Evolutionary conservation across 768 basidiomycete genomes (phyloP).

Genomic region (Tylopilus intermedius): DNA sequence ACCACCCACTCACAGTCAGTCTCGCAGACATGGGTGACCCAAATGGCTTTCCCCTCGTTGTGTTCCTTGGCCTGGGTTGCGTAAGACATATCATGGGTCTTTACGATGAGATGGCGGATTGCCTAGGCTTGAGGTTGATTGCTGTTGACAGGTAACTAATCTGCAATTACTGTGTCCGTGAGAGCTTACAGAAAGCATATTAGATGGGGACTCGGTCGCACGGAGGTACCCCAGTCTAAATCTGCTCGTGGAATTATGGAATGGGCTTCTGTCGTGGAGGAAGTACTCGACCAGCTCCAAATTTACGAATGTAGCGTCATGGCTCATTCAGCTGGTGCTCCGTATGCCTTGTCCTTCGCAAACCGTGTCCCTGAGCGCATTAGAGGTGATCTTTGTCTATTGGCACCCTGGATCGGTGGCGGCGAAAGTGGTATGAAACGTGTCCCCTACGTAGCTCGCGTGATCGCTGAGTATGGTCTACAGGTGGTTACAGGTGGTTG

Average conservation of each 20-base stretch:
- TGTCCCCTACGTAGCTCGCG: not conserved
- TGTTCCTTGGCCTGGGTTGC: constrained; percentile 91
- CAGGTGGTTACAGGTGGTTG: constrained; percentile 91
- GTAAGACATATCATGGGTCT: constrained; percentile 93
- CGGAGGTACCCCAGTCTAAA: constrained; percentile 60
- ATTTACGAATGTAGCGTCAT: constrained; percentile 82
- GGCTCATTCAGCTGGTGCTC: constrained; percentile 94
- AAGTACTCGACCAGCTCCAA: constrained; percentile 76
- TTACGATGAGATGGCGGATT: constrained; percentile 94
- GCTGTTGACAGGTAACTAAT: constrained; percentile 78
- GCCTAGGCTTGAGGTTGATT: constrained; percentile 80
- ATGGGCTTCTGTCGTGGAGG: constrained; percentile 88
- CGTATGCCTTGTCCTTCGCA: constrained; percentile 87
- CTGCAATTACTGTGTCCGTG: not conserved
- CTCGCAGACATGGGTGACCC: constrained; percentile 88
- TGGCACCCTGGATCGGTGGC: constrained; percentile 96
- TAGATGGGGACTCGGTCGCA: constrained; percentile 92
- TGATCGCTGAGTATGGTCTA: constrained; percentile 12
- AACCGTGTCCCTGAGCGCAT: constrained; percentile 71
- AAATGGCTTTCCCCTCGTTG: constrained; percentile 80
- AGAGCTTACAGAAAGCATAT: constrained; percentile 11
- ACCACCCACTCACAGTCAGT: constrained; percentile 76
- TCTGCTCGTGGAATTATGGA: constrained; percentile 76
- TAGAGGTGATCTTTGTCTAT: constrained; percentile 76
- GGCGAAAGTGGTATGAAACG: constrained; percentile 72